These are phyloP conservation scores for Otatea glauca DNA, from an alignment of 176 grass and related monocot genomes.

Conservation along the genomic window DNA sequence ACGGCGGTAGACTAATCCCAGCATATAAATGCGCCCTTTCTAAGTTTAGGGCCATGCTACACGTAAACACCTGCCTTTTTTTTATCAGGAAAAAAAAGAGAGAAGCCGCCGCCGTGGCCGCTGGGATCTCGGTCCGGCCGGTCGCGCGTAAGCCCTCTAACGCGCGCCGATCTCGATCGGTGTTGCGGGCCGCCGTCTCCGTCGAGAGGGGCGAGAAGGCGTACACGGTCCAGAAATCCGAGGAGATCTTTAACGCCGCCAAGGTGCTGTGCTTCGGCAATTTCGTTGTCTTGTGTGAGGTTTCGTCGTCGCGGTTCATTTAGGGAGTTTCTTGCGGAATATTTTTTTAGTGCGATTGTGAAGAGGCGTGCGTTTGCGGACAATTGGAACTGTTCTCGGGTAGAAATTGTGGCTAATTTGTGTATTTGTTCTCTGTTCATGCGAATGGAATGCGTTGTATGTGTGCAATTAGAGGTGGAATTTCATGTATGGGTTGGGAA, in stretches of 20 bases:
- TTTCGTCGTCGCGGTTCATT: too few species aligned
- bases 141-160: background rate
- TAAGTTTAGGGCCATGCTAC: too few species aligned
- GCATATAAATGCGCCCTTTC: too few species aligned
- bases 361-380: conserved; percentile 13
- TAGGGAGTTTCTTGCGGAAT: background rate
- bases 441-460: background rate
- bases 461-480: background rate
- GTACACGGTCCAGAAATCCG: conserved; percentile 63
- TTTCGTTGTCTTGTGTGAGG: background rate
- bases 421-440: background rate
- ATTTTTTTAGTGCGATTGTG: conserved; percentile 12
- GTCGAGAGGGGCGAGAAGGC: conserved; percentile 64
- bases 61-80: too few species aligned
- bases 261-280: conserved; percentile 39
- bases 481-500: conserved; percentile 10
- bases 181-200: conserved; percentile 63
- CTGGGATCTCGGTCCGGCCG: conserved; percentile 28
- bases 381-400: background rate
- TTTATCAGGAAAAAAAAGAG: too few species aligned
- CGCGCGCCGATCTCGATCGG: background rate
- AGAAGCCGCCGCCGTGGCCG: conserved; percentile 23
- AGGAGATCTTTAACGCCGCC: conserved; percentile 88
- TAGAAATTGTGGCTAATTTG: conserved; percentile 2
- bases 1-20: too few species aligned